A percentile compares a stretch with the other conserved stretches of the same genome.
Conservation (phyloP, 2,329 filamentous ascomycete species). For the Pseudogymnoascus sp. region DNA sequence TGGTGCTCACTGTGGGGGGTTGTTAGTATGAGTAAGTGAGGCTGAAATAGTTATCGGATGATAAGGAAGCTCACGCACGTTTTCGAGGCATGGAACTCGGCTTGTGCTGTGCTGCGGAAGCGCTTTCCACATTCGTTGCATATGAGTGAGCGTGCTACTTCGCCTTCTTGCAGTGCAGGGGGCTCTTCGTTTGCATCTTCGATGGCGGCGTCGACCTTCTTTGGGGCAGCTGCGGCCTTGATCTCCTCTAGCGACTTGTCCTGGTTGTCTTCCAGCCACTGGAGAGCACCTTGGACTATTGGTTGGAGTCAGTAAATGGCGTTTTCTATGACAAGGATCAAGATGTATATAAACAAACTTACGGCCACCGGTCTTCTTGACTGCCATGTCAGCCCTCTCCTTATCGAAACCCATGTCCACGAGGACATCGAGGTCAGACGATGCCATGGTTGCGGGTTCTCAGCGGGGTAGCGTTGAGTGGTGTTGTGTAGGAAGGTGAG, state of each 20-base stretch:
- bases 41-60: not conserved
- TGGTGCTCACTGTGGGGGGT: slow-evolving; percentile 58
- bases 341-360: slow-evolving; percentile 30
- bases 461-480: slow-evolving; percentile 10
- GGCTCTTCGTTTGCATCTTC: slow-evolving; percentile 47
- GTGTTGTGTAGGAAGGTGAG: not conserved
- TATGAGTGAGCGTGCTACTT: slow-evolving; percentile 68
- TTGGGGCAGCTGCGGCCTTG: slow-evolving; percentile 37
- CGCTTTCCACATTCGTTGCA: slow-evolving; percentile 95
- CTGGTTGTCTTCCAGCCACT: slow-evolving; percentile 90
- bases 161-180: slow-evolving; percentile 59
- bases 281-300: slow-evolving; percentile 75
- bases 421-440: slow-evolving; percentile 51
- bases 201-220: slow-evolving; percentile 40
- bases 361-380: slow-evolving; percentile 76
- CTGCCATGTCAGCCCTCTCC: slow-evolving; percentile 70
- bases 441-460: slow-evolving; percentile 38
- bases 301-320: not conserved
- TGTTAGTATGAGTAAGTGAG: slow-evolving; percentile 11
- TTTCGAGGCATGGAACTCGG: slow-evolving; percentile 85
- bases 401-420: slow-evolving; percentile 75
- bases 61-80: slow-evolving; percentile 42
- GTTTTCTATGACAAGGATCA: not conserved
- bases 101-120: slow-evolving; percentile 72
- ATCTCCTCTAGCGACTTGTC: slow-evolving; percentile 82